Conservation (phyloP, 1,284 basidiomycete genomes). For the Naganishia cerealis region DNA sequence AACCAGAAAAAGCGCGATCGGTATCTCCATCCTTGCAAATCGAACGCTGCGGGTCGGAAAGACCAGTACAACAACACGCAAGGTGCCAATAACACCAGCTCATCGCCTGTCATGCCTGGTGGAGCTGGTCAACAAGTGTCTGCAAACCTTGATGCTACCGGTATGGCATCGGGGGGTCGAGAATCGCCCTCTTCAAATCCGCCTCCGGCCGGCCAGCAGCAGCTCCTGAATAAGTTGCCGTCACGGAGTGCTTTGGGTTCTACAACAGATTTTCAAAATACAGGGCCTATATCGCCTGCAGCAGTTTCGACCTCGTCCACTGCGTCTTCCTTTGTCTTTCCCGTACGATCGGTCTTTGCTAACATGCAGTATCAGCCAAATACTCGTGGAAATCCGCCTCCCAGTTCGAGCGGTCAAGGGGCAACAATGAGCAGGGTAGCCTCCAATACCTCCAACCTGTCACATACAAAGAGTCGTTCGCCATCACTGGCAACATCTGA, state of each 20-base stretch:
- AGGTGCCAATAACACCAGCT: slow-evolving; percentile 1
- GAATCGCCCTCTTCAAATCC: neutral
- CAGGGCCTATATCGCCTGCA: slow-evolving; percentile 13
- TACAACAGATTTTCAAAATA: neutral
- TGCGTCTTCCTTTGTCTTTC: slow-evolving; percentile 32
- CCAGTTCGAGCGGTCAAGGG: neutral
- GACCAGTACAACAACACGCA: neutral
- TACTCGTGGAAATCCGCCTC: neutral
- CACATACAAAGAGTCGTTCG: slow-evolving; percentile 1
- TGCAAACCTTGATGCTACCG: neutral
- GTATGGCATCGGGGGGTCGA: slow-evolving; percentile 1
- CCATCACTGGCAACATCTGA: slow-evolving; percentile 1
- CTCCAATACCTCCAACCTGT: neutral
- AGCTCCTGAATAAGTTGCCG: neutral
- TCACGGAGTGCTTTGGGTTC: neutral
- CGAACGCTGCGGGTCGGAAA: neutral
- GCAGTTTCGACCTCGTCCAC: slow-evolving; percentile 10
- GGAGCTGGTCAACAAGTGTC: neutral
- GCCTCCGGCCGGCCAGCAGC: neutral
- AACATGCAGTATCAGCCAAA: slow-evolving; percentile 28
- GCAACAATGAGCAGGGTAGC: slow-evolving; percentile 8
- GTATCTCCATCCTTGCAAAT: neutral
- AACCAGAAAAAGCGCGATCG: slow-evolving; percentile 6
- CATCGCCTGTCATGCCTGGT: neutral
- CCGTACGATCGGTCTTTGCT: slow-evolving; percentile 33